phyloP scores from a whole-genome alignment of 495 filamentous ascomycete species.

The Penicillium simplicissimum region DNA sequence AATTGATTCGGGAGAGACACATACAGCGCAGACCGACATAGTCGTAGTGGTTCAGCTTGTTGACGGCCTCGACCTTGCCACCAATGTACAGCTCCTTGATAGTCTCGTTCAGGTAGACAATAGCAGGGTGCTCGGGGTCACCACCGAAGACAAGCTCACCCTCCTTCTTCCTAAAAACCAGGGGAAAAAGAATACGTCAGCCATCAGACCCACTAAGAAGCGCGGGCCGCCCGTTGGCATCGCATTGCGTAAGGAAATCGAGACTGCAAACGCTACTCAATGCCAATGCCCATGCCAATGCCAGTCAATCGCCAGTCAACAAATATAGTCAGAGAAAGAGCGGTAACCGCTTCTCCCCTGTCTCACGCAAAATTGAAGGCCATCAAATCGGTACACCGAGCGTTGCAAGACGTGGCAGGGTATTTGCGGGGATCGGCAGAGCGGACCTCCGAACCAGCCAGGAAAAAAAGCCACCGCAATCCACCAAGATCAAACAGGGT shows the following conservation, averaged over 20 bases:
- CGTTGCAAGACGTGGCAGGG: slow-evolving; percentile 5
- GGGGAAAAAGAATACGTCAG: slow-evolving; percentile 40
- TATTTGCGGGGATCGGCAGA: slow-evolving; percentile 13
- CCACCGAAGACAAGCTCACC: slow-evolving; percentile 94
- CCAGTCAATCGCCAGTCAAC: background rate
- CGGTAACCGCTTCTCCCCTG: background rate
- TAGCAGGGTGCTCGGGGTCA: slow-evolving; percentile 88
- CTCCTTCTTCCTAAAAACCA: slow-evolving; percentile 68
- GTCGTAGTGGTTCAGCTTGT: slow-evolving; percentile 95
- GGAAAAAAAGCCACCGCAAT: background rate
- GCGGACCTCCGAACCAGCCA: slow-evolving; percentile 8
- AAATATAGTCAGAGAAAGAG: background rate
- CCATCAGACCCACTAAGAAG: slow-evolving; percentile 27
- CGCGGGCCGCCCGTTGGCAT: slow-evolving; percentile 15
- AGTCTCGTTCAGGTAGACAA: slow-evolving; percentile 80
- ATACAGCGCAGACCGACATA: slow-evolving; percentile 94
- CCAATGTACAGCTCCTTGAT: slow-evolving; percentile 89
- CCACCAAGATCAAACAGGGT: background rate
- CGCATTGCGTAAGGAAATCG: slow-evolving; percentile 10
- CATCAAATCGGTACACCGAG: background rate
- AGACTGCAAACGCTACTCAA: slow-evolving; percentile 3
- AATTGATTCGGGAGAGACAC: slow-evolving; percentile 25
- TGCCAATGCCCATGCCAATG: background rate
- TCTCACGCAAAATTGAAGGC: background rate
- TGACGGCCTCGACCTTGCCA: slow-evolving; percentile 92